A percentile compares a stretch with the other conserved stretches of the same genome.
These are phyloP conservation scores for Agrocybe praecox DNA, from an alignment of 768 basidiomycete species.

Conservation along the genomic window DNA sequence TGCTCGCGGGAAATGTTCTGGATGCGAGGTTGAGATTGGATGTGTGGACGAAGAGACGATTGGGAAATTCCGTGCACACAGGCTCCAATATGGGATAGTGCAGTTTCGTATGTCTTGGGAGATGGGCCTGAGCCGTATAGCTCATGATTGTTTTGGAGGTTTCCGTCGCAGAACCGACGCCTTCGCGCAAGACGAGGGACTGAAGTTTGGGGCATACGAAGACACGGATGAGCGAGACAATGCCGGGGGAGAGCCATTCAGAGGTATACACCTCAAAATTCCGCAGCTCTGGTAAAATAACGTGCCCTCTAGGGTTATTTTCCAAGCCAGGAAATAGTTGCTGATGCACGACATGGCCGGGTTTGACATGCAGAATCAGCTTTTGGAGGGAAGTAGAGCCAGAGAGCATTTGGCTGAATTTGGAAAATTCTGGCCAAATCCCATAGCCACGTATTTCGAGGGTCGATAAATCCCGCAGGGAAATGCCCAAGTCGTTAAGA, in stretches of 20 bases:
- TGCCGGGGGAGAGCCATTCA: conserved; percentile 29
- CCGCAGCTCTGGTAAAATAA: conserved; percentile 28
- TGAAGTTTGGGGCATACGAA: conserved; percentile 30
- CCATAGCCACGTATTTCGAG: conserved; percentile 32
- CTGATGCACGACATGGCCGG: conserved; percentile 20
- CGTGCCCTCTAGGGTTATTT: not conserved
- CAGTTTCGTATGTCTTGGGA: conserved; percentile 1
- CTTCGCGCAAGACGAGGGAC: conserved; percentile 23
- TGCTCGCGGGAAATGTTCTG: conserved; percentile 14
- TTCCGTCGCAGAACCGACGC: conserved; percentile 6
- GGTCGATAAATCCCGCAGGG: conserved; percentile 22
- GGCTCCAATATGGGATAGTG: conserved; percentile 5
- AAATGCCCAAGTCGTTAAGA: conserved; percentile 18
- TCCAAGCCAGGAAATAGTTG: conserved; percentile 8
- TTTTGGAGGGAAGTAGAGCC: conserved; percentile 20
- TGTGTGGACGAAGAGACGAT: conserved; percentile 20
- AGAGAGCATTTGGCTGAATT: conserved; percentile 24
- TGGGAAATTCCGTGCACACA: conserved; percentile 3
- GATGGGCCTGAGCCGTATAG: conserved; percentile 14
- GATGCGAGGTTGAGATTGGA: conserved; percentile 23
- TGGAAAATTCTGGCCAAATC: conserved; percentile 25
- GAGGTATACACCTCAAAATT: conserved; percentile 28
- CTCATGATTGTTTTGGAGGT: conserved; percentile 22
- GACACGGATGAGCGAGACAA: conserved; percentile 22
- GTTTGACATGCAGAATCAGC: conserved; percentile 31